Evolutionary conservation across 176 grass and related monocot species (phyloP).

Genomic region (Canna indica): DNA sequence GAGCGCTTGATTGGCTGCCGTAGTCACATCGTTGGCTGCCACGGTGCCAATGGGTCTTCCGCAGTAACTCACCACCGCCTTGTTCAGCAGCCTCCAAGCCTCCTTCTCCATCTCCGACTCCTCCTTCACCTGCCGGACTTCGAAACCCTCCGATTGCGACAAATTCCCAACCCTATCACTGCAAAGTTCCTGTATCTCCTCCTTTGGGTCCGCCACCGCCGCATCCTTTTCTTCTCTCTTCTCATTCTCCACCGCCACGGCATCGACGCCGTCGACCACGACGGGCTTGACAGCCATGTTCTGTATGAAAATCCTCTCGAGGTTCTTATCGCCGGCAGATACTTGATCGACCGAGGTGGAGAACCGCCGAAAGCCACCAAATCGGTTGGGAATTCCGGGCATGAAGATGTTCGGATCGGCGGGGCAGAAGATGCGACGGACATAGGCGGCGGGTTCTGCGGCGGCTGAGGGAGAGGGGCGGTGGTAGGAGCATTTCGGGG

Average conservation of each 20-base stretch:
- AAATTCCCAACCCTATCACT: conserved; percentile 20
- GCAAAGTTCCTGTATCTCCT: conserved; percentile 14
- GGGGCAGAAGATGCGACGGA: conserved; percentile 29
- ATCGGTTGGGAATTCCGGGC: conserved; percentile 3
- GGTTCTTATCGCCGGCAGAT: conserved; percentile 2
- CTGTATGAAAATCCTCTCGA: conserved; percentile 18
- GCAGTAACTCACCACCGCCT: conserved; percentile 64
- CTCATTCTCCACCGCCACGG: not conserved
- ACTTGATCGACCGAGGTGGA: not conserved
- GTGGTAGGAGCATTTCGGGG: conserved; percentile 8
- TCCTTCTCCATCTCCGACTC: conserved; percentile 79
- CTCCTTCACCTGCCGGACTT: conserved; percentile 35
- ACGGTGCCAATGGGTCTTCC: conserved; percentile 66
- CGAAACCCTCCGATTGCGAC: conserved; percentile 12
- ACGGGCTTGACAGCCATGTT: conserved; percentile 15
- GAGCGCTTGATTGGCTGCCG: conserved; percentile 55
- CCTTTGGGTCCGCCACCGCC: conserved; percentile 10
- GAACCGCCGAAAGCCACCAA: conserved; percentile 6
- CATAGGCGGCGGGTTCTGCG: conserved; percentile 28
- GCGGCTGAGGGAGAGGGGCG: conserved; percentile 25
- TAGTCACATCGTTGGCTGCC: conserved; percentile 62
- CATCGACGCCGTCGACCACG: conserved; percentile 1
- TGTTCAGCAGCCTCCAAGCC: conserved; percentile 65
- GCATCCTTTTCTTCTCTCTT: not conserved
- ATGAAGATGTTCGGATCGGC: conserved; percentile 1